phyloP scores from a whole-genome alignment of 371 early-diverging fungal species.

The Basidiobolus meristosporus region DNA sequence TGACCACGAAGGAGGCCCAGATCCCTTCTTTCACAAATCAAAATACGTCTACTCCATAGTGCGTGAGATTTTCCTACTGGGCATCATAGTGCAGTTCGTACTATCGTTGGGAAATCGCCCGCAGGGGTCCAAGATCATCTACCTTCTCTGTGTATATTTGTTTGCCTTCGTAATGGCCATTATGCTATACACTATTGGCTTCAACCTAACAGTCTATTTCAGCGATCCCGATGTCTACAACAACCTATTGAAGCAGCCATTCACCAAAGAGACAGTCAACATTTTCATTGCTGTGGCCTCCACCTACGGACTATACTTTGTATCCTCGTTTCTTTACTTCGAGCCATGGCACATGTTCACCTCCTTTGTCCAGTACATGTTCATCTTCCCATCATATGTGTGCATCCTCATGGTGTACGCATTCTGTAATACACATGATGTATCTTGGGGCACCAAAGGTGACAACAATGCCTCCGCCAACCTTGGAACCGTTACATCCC shows the following conservation, averaged over 20 bases:
- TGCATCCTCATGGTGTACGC: conserved; percentile 87
- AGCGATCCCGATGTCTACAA: not conserved
- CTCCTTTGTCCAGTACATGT: conserved; percentile 64
- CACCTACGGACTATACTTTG: conserved; percentile 71
- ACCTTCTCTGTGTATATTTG: conserved; percentile 30
- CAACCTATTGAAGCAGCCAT: not conserved
- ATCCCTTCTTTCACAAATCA: conserved; percentile 19
- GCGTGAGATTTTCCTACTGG: conserved; percentile 31
- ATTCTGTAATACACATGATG: conserved; percentile 83
- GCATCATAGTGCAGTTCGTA: conserved; percentile 46
- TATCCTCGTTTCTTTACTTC: conserved; percentile 48
- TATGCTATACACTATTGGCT: conserved; percentile 44
- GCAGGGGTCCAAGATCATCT: conserved; percentile 50
- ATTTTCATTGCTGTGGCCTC: conserved; percentile 60
- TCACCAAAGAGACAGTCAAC: conserved; percentile 20
- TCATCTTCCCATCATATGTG: conserved; percentile 58
- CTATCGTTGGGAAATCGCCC: conserved; percentile 58
- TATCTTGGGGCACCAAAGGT: conserved; percentile 90
- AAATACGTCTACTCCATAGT: conserved; percentile 15
- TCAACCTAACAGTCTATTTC: not conserved
- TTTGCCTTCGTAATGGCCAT: conserved; percentile 57
- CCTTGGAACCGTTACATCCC: conserved; percentile 7
- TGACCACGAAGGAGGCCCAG: not conserved
- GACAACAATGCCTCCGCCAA: conserved; percentile 27
- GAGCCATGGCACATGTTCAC: conserved; percentile 97